Evolutionary conservation across 1,284 basidiomycete species (phyloP), one percentile per base, ranked within the genome.

Genomic region (Bondarzewia mesenterica): DNA sequence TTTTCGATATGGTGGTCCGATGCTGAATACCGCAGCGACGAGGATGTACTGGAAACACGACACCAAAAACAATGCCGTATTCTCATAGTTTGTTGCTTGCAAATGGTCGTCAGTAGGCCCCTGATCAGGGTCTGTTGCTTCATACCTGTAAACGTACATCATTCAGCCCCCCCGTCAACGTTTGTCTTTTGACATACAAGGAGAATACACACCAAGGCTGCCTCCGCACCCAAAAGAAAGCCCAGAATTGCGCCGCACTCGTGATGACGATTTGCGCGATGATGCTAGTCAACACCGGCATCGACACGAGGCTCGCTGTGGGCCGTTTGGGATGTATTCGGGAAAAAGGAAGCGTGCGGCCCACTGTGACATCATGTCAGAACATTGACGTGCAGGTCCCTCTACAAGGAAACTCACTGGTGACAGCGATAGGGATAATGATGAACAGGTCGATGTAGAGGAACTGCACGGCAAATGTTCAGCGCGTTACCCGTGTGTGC

Each of bases 41-140:
- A 98, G 74, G 57, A 99, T 91, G 67, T 99, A 99, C 69, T 99
- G 96, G 80, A 98, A 99, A 54, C 91, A 95, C 3, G 94, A 97
- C 44, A 98, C 76, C 57, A 98, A 69, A 71, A 99, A 99, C 49
- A 99, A 68, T 7, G 80, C 80, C 7, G 95, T 87, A 66, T 99
- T 99, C 65, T 99, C 96, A 57, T 80, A 94, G 63, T 96, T 99
- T 47, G 72, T 80, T n/a, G 91, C 86, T 56, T 94, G 82, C 48
- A 99, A 75, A 60, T 93, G 82, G 63, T 89, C 80, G 45, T 79
- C 81, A 50, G 64, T 80, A 44, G 79, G 81, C 50, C 82, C 74
- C 16, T 64, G 69, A 35, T 73, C 69, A 2, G 85, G 82, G 35
- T 80, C 68, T n/a, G 61, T 59, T 1, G 62, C 60, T n/a, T 82